A percentile compares a stretch with the other conserved stretches of the same genome.
Conservation (phyloP, 192 early-diverging fungal species). For the Coemansia sp. region DNA sequence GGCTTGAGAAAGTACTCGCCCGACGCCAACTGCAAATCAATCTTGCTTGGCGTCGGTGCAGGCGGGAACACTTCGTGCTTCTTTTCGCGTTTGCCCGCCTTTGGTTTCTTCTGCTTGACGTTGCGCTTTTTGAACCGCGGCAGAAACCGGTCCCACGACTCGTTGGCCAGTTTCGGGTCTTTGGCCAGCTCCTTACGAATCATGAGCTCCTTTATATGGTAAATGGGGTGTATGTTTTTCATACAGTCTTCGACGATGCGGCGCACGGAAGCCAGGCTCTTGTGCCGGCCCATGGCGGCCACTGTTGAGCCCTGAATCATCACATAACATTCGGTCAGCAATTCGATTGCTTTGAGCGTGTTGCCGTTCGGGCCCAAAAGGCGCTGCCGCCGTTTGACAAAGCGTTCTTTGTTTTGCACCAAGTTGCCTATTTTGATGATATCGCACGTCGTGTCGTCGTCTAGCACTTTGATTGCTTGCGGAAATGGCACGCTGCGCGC, state of each 20-base stretch:
- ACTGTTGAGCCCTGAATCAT: slow-evolving; percentile 99
- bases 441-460: slow-evolving; percentile 91
- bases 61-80: slow-evolving; percentile 86
- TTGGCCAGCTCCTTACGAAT: slow-evolving; percentile 97
- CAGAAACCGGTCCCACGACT: slow-evolving; percentile 97
- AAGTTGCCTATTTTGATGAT: slow-evolving; percentile 98
- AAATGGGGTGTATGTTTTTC: slow-evolving; percentile 98
- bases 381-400: slow-evolving; percentile 94
- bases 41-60: slow-evolving; percentile 75
- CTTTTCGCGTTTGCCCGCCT: slow-evolving; percentile 72
- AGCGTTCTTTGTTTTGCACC: slow-evolving; percentile 94
- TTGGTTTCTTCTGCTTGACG: slow-evolving; percentile 65
- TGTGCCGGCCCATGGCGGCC: slow-evolving; percentile 84
- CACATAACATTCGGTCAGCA: slow-evolving; percentile 92
- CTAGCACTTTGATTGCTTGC: slow-evolving; percentile 87
- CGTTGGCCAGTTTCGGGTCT: slow-evolving; percentile 88
- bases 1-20: slow-evolving; percentile 95
- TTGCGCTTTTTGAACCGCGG: slow-evolving; percentile 96
- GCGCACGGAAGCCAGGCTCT: slow-evolving; percentile 83
- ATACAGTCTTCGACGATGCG: slow-evolving; percentile 95
- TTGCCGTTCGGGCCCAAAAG: slow-evolving; percentile 94
- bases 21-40: slow-evolving; percentile 89
- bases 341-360: slow-evolving; percentile 94
- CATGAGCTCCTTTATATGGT: slow-evolving; percentile 98
- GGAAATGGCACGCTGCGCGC: slow-evolving; percentile 90